phyloP scores from a whole-genome alignment of 78 protist species.

The Dictyostelium firmibasis region DNA sequence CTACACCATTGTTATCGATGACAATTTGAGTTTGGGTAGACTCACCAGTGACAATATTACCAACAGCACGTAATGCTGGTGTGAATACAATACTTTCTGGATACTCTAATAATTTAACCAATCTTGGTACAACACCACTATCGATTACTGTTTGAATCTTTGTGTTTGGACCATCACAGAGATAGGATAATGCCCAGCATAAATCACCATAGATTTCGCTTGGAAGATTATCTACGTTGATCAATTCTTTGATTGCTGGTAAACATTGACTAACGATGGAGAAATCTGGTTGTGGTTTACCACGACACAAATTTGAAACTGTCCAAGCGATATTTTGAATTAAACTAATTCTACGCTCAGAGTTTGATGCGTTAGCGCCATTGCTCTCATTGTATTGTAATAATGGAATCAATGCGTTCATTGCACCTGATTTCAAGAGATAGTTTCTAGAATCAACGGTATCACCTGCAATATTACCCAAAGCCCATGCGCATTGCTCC shows the following conservation, averaged over 20 bases:
- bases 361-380: neutral
- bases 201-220: constrained; percentile 94
- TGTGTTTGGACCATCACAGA: constrained; percentile 93
- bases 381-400: neutral
- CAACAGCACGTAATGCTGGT: constrained; percentile 97
- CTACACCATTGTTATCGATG: constrained; percentile 83
- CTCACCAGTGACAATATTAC: constrained; percentile 98
- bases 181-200: constrained; percentile 97
- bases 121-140: constrained; percentile 82
- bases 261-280: constrained; percentile 40
- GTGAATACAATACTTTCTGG: constrained; percentile 82
- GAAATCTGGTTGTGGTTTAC: constrained; percentile 74
- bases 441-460: constrained; percentile 88
- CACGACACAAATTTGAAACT: constrained; percentile 85
- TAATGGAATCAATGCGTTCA: constrained; percentile 3
- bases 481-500: constrained; percentile 99
- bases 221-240: neutral
- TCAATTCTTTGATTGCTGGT: neutral
- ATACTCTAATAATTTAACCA: constrained; percentile 87
- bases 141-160: constrained; percentile 89
- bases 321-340: constrained; percentile 97
- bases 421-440: constrained; percentile 11
- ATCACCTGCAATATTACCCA: constrained; percentile 99
- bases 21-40: constrained; percentile 95
- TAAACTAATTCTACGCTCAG: constrained; percentile 22